Base-by-base conservation (phyloP, 257 asterid species). In the Capsicum rhomboideum region DNA sequence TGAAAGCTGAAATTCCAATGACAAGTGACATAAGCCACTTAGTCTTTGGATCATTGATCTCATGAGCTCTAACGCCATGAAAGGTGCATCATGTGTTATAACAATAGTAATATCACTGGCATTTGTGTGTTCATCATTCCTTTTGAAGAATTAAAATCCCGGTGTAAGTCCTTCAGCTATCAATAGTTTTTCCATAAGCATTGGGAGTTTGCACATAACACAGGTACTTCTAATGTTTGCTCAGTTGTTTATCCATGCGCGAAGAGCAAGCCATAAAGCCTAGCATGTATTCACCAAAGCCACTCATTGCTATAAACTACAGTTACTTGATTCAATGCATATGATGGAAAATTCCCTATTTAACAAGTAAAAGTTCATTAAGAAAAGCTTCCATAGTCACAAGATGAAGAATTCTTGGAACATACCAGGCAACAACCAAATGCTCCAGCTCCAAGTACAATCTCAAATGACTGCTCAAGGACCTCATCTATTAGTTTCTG, bases 351-450 rank as follows among this genome's bases (percentile, higher is more conserved):
- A 49, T 75, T 75, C 5, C 81, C n/a, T 14, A 46, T 26, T 49
- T 49, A 75, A 49, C 81, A 49, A 26, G 44, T 52, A 75, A 49
- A 49, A 26, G 23, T 49, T 8, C 44, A 75, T 49, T 49, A 75
- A 8, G 44, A 4, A 49, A 75, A 74, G 2, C 23, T 28, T 46
- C 44, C 42, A 49, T 16, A 26, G 5, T 75, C 63, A 50, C 81
- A 17, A 28, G 81, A 75, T 16, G 44, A 75, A 49, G 44, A 55
- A 42, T 72, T 20, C 28, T 40, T 54, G 29, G 42, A 83, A 84
- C 74, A 79, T 91, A 92, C 98, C 97, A 96, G 87, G 91, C 97
- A 94, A 87, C 69, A 87, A 46, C 98, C 99, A 79, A 88, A 93
- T 66, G 86, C 86, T 82, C 97, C 98, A 75, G 88, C 91, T 49